phyloP scores from a whole-genome alignment of 2,329 filamentous ascomycete genomes.

The Colletotrichum liriopes region DNA sequence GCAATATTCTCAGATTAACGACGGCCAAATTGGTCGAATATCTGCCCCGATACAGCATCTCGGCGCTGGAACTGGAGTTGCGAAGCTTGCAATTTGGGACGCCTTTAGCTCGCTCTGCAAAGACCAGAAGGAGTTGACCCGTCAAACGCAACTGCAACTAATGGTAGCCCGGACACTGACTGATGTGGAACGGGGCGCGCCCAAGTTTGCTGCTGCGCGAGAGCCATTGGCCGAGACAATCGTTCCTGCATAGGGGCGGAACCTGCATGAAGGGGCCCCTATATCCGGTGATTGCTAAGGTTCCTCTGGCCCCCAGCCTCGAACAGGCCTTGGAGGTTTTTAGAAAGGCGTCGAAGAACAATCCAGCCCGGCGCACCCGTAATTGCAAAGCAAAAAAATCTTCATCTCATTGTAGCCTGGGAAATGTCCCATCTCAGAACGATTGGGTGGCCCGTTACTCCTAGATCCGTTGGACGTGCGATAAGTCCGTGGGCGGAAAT shows the following conservation, averaged over 20 bases:
- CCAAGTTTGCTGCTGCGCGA: slow-evolving; percentile 5
- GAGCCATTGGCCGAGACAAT: slow-evolving; percentile 26
- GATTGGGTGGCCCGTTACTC: neutral
- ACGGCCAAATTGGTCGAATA: slow-evolving; percentile 7
- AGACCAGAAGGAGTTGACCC: neutral
- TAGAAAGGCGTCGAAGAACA: neutral
- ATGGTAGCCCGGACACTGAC: slow-evolving; percentile 2
- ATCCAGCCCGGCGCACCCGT: neutral
- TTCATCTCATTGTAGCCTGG: slow-evolving; percentile 4
- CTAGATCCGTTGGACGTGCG: slow-evolving; percentile 9
- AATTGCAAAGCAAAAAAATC: neutral
- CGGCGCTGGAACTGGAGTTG: neutral
- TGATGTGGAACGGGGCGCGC: slow-evolving; percentile 11
- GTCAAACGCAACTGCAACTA: neutral
- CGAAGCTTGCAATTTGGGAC: slow-evolving; percentile 27
- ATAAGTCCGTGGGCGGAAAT: neutral
- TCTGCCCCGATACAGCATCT: slow-evolving; percentile 1
- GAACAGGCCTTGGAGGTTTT: neutral
- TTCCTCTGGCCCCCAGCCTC: slow-evolving; percentile 7
- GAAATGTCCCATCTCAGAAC: neutral
- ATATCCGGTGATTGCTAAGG: slow-evolving; percentile 27
- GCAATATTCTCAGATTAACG: slow-evolving; percentile 7
- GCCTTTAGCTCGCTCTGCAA: neutral
- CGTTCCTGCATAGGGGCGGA: slow-evolving; percentile 40
- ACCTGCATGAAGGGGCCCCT: slow-evolving; percentile 34